Percentiles rank a stretch among this genome's conserved stretches.
phyloP scores from a whole-genome alignment of 2,329 filamentous ascomycete species.

The Claviceps sorghi region DNA sequence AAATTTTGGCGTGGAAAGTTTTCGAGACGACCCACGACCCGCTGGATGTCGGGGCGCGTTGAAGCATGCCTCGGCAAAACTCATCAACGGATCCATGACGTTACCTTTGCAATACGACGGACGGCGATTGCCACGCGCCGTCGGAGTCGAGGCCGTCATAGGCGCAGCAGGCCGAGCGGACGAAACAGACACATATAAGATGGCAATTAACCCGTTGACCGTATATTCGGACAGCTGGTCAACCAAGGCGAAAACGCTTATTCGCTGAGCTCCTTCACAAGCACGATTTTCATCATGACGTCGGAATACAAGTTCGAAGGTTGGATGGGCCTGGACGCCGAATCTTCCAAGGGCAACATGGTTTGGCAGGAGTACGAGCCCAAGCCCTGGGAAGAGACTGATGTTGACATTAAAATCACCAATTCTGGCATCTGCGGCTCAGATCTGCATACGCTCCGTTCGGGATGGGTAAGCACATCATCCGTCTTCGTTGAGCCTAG shows the following conservation, averaged over 20 bases:
- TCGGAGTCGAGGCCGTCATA: too few species aligned
- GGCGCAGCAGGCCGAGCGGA: too few species aligned
- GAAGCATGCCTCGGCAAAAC: not conserved
- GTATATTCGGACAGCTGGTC: too few species aligned
- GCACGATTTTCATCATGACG: conserved; percentile 6
- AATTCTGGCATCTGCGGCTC: conserved; percentile 54
- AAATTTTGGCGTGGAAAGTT: too few species aligned
- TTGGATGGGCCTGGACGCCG: conserved; percentile 31
- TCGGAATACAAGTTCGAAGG: conserved; percentile 34
- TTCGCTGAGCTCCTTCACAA: not conserved
- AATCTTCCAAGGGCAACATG: conserved; percentile 35
- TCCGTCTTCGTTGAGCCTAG: too few species aligned
- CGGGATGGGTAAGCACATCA: conserved; percentile 29
- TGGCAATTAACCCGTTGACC: not conserved
- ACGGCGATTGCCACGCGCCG: too few species aligned
- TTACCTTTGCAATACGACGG: too few species aligned
- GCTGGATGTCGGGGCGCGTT: too few species aligned
- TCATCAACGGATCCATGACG: too few species aligned
- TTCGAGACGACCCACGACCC: too few species aligned
- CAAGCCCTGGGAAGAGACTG: conserved; percentile 51
- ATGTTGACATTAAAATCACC: conserved; percentile 50
- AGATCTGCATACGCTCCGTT: conserved; percentile 43
- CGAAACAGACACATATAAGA: not conserved
- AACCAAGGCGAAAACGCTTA: not conserved
- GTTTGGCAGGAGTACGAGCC: conserved; percentile 42